A percentile compares a stretch with the other conserved stretches of the same genome.
Conservation (phyloP, 2,329 filamentous ascomycete species). For the Teratosphaeria pseudoeucalypti region DNA sequence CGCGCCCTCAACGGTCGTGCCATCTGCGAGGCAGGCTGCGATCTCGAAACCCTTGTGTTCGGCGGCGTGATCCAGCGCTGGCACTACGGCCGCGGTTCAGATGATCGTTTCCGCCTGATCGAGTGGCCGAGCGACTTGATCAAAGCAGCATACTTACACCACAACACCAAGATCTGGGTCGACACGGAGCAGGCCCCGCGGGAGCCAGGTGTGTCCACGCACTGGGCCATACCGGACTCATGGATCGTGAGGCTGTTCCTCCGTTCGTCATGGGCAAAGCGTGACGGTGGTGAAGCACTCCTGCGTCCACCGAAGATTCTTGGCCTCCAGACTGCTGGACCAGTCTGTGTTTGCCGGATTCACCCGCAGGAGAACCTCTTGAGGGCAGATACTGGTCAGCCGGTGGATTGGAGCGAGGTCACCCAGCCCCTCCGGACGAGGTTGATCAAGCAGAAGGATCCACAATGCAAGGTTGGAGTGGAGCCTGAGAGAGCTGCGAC, state of each 20-base stretch:
- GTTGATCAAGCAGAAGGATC: neutral
- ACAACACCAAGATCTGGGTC: neutral
- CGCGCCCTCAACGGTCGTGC: neutral
- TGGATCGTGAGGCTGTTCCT: neutral
- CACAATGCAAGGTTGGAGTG: neutral
- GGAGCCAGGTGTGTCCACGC: neutral
- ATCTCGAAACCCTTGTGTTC: neutral
- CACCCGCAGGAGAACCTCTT: neutral
- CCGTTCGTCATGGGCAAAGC: neutral
- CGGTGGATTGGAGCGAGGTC: neutral
- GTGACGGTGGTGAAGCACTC: neutral
- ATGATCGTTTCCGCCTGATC: neutral
- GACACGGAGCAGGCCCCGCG: neutral
- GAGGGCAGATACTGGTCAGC: neutral
- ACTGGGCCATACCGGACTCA: neutral
- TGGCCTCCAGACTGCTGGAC: neutral
- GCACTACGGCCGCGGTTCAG: neutral
- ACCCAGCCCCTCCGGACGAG: neutral
- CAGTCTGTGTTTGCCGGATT: neutral
- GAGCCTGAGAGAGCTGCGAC: neutral
- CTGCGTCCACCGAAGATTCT: neutral
- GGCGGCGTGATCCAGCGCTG: neutral
- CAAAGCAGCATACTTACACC: neutral
- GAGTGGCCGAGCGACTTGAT: neutral
- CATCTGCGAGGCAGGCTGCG: neutral